Conservation (phyloP, 495 filamentous ascomycete species). For the Annulohypoxylon nitens region DNA sequence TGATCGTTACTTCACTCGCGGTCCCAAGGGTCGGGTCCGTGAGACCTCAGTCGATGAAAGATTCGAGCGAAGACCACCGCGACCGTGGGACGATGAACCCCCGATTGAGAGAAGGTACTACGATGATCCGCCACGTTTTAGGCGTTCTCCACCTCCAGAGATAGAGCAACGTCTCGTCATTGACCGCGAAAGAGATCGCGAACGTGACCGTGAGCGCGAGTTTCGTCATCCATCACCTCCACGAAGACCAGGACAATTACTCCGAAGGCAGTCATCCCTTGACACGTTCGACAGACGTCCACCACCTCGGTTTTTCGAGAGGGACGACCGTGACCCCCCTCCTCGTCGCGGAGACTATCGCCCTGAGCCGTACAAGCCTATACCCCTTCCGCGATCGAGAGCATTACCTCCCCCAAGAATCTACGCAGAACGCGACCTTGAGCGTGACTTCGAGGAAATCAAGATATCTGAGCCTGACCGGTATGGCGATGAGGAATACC, state of each 20-base stretch:
- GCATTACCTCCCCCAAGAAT: conserved; percentile 61
- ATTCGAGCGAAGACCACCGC: conserved; percentile 49
- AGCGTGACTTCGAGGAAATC: conserved; percentile 70
- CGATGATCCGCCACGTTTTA: conserved; percentile 55
- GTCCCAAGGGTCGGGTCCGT: conserved; percentile 37
- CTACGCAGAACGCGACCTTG: conserved; percentile 66
- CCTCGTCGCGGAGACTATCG: conserved; percentile 58
- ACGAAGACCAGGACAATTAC: conserved; percentile 49
- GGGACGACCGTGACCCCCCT: conserved; percentile 62
- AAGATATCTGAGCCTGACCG: conserved; percentile 74
- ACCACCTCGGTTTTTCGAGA: conserved; percentile 60
- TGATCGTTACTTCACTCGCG: conserved; percentile 50
- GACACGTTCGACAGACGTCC: conserved; percentile 66
- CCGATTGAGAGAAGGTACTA: conserved; percentile 56
- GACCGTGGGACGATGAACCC: conserved; percentile 55
- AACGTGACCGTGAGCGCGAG: conserved; percentile 53
- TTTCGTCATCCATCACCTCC: conserved; percentile 53
- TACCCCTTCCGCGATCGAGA: conserved; percentile 65
- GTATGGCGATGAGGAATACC: conserved; percentile 77
- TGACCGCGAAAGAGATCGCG: conserved; percentile 51
- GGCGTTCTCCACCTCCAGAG: conserved; percentile 50
- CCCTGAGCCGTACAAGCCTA: conserved; percentile 63
- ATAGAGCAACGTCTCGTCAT: conserved; percentile 52
- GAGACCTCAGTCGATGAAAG: conserved; percentile 52
- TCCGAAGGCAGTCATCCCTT: conserved; percentile 61